Conservation (phyloP, 177 flowering plant species). For the Telopea speciosissima region DNA sequence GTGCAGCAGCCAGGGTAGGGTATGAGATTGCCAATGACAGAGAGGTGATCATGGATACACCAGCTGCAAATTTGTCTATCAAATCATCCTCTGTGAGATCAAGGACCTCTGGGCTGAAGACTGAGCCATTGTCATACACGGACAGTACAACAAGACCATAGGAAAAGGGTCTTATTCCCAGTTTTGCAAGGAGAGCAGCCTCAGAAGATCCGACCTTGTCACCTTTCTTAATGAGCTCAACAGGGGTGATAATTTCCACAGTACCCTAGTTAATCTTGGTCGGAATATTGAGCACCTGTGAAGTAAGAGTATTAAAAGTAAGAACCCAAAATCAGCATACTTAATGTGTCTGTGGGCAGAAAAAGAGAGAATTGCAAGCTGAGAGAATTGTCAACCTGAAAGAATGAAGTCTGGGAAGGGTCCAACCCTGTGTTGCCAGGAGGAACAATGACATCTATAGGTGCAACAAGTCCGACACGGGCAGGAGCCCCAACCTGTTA, state of each 20-base stretch:
- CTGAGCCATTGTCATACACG: conserved; percentile 63
- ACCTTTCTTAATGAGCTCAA: conserved; percentile 63
- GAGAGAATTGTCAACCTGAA: conserved; percentile 35
- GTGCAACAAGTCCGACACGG: conserved; percentile 78
- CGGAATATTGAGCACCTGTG: conserved; percentile 62
- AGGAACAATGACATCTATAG: conserved; percentile 71
- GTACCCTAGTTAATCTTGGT: conserved; percentile 88
- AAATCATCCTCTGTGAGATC: conserved; percentile 68
- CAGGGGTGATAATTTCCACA: conserved; percentile 72
- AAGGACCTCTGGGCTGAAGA: conserved; percentile 64
- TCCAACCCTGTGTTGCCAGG: conserved; percentile 78
- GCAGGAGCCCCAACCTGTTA: conserved; percentile 58
- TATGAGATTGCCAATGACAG: conserved; percentile 52
- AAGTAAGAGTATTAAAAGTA: background rate
- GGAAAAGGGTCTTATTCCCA: conserved; percentile 67
- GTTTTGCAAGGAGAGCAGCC: conserved; percentile 63
- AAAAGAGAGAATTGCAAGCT: no score
- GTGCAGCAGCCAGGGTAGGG: conserved; percentile 66
- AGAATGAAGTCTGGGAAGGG: conserved; percentile 76
- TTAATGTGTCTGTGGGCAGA: no score
- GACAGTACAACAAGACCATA: conserved; percentile 55
- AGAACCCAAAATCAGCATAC: background rate
- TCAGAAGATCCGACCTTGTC: conserved; percentile 71
- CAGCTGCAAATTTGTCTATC: conserved; percentile 51
- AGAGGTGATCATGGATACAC: conserved; percentile 61